Conservation (phyloP, 192 early-diverging fungal species). For the Coemansia sp. region DNA sequence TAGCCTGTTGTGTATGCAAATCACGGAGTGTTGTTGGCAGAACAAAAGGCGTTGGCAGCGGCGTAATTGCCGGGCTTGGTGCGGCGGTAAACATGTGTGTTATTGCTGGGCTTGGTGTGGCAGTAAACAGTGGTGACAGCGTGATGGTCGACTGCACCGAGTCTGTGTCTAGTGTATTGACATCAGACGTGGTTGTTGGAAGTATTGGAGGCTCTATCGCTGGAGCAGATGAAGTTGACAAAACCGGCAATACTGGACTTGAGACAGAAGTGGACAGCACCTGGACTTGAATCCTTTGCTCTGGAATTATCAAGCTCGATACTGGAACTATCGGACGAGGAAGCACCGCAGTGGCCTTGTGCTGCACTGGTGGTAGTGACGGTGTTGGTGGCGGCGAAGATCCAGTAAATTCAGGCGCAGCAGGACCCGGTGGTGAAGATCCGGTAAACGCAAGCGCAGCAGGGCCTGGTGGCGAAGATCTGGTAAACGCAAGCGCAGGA, state of each 20-base stretch:
- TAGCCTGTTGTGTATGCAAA: not conserved
- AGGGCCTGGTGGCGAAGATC: not conserved
- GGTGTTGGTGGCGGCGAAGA: not conserved
- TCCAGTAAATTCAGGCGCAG: constrained; percentile 8
- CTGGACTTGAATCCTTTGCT: not conserved
- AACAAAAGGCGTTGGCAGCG: too few relatives aligned
- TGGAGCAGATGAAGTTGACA: not conserved
- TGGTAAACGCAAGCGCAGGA: not conserved
- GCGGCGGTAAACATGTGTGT: not conserved
- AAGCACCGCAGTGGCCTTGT: not conserved
- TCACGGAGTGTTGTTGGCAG: not conserved
- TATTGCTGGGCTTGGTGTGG: not conserved
- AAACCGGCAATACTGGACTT: not conserved
- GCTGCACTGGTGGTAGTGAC: not conserved
- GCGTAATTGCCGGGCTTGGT: not conserved
- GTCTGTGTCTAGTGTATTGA: not conserved
- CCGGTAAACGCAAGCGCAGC: constrained; percentile 2
- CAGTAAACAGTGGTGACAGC: not conserved
- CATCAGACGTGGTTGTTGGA: not conserved
- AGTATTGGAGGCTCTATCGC: not conserved
- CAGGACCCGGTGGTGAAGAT: not conserved
- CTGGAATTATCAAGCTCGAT: not conserved
- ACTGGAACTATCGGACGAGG: not conserved
- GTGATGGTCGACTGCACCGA: not conserved
- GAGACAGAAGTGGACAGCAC: not conserved